Evolutionary conservation across 2,329 filamentous ascomycete species (phyloP).

Genomic region (Ophiocordyceps australis): DNA sequence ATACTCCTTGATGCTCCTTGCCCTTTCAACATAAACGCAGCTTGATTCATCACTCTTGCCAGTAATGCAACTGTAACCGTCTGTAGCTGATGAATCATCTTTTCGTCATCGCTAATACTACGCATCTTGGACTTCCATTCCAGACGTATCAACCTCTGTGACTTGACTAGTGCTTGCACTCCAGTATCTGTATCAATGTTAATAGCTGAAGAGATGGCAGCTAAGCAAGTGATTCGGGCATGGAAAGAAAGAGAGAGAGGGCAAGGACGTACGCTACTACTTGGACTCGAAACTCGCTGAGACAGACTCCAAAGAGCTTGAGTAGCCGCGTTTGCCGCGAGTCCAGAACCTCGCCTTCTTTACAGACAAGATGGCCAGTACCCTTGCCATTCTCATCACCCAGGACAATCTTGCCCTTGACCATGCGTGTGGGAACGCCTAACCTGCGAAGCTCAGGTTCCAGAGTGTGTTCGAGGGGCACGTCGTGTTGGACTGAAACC

Average conservation of each 20-base stretch:
- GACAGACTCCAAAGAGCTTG: constrained; percentile 82
- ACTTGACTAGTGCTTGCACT: constrained; percentile 38
- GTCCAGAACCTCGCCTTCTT: constrained; percentile 69
- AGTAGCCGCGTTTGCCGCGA: constrained; percentile 82
- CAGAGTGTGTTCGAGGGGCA: constrained; percentile 70
- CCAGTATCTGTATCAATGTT: constrained; percentile 32
- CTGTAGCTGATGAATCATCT: too few species aligned
- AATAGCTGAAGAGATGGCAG: too few species aligned
- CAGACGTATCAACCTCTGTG: constrained; percentile 28
- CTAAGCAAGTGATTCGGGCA: too few species aligned
- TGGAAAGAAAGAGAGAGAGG: neutral
- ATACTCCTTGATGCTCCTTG: neutral
- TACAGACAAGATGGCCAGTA: constrained; percentile 59
- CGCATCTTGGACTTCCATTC: constrained; percentile 18
- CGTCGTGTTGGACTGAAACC: constrained; percentile 62
- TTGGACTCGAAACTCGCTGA: constrained; percentile 77
- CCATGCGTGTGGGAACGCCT: constrained; percentile 75
- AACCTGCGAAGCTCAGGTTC: constrained; percentile 83
- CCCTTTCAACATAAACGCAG: neutral
- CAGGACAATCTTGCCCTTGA: constrained; percentile 74
- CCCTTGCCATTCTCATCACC: constrained; percentile 33
- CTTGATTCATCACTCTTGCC: too few species aligned
- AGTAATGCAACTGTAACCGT: too few species aligned
- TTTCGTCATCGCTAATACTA: too few species aligned
- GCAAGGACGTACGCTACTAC: constrained; percentile 45